Percentiles rank a stretch among this genome's conserved stretches.
Conservation (phyloP, 139 green algal species). For the Auxenochlorella pyrenoidosa region DNA sequence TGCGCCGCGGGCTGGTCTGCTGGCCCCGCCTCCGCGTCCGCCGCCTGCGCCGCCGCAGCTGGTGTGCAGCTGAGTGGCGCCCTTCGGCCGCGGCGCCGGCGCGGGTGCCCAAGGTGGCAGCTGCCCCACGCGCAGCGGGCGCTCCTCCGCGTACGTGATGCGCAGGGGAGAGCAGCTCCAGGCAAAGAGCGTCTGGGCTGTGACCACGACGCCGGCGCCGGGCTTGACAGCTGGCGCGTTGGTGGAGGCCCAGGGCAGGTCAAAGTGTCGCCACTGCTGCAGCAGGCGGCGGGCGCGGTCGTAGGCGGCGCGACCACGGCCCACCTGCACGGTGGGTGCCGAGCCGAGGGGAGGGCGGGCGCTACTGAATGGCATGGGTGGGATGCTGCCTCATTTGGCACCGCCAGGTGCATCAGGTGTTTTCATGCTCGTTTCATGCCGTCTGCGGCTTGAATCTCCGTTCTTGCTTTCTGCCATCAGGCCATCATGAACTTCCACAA, state of each 20-base stretch:
- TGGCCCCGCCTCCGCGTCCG: not conserved
- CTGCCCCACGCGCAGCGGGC: not conserved
- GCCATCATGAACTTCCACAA: too few species aligned
- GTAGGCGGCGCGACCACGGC: constrained; percentile 18
- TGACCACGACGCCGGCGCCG: constrained; percentile 38
- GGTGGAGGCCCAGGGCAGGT: constrained; percentile 35
- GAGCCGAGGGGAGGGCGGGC: not conserved
- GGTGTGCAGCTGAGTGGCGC: constrained; percentile 2
- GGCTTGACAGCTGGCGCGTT: constrained; percentile 30
- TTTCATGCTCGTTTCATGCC: too few species aligned
- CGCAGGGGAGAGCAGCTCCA: constrained; percentile 49
- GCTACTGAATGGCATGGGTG: not conserved
- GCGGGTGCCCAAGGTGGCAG: constrained; percentile 9
- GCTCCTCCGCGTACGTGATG: constrained; percentile 42
- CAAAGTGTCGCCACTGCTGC: constrained; percentile 45
- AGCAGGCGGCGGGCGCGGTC: constrained; percentile 12
- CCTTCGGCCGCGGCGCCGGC: not conserved
- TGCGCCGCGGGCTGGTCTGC: not conserved
- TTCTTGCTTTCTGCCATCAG: too few species aligned
- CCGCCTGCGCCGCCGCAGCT: not conserved
- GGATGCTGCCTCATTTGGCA: not conserved
- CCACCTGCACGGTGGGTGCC: constrained; percentile 18
- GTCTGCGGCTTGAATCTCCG: too few species aligned
- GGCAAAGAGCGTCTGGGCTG: constrained; percentile 36
- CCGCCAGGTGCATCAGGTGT: not conserved